A percentile compares a stretch with the other conserved stretches of the same genome.
Evolutionary conservation across 1,284 basidiomycete genomes (phyloP).

Genomic region (Apiotrichum montevideense): DNA sequence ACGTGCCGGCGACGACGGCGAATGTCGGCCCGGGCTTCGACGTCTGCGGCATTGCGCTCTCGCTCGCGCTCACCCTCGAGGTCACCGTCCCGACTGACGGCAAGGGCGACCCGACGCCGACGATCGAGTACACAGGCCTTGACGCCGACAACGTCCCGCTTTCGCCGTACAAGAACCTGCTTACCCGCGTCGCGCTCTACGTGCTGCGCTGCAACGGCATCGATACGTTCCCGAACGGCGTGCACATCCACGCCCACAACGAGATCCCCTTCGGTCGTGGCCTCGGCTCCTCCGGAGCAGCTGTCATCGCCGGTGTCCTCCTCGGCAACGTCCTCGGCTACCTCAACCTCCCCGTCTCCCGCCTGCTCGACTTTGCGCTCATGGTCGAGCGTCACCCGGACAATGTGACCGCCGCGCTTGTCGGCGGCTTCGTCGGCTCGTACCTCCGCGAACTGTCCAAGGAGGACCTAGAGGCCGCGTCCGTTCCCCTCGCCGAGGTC

Average conservation of each 20-base stretch:
- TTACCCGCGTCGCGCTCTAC: constrained; percentile 96
- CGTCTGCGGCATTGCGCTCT: constrained; percentile 93
- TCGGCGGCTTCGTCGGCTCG: constrained; percentile 97
- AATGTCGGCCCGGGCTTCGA: constrained; percentile 99
- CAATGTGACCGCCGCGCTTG: constrained; percentile 94
- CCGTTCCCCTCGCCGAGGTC: constrained; percentile 91
- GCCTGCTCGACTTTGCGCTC: constrained; percentile 90
- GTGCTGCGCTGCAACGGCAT: constrained; percentile 81
- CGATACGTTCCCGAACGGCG: constrained; percentile 65
- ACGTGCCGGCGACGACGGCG: constrained; percentile 90
- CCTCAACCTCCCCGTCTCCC: constrained; percentile 61
- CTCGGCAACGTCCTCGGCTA: constrained; percentile 77
- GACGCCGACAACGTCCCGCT: constrained; percentile 87
- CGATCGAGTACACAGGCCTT: constrained; percentile 75
- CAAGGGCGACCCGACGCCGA: constrained; percentile 3
- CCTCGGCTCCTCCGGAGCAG: constrained; percentile 93
- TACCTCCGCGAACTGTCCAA: constrained; percentile 78
- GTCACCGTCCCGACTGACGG: constrained; percentile 52
- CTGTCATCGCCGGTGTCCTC: constrained; percentile 92
- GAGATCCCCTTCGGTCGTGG: constrained; percentile 97
- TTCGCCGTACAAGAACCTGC: constrained; percentile 93
- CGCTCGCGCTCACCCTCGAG: constrained; percentile 72
- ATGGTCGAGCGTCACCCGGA: constrained; percentile 99
- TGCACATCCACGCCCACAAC: constrained; percentile 73
- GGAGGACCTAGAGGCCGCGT: constrained; percentile 70